phyloP scores from a whole-genome alignment of 2,329 filamentous ascomycete species.

The Fonsecaea nubica region DNA sequence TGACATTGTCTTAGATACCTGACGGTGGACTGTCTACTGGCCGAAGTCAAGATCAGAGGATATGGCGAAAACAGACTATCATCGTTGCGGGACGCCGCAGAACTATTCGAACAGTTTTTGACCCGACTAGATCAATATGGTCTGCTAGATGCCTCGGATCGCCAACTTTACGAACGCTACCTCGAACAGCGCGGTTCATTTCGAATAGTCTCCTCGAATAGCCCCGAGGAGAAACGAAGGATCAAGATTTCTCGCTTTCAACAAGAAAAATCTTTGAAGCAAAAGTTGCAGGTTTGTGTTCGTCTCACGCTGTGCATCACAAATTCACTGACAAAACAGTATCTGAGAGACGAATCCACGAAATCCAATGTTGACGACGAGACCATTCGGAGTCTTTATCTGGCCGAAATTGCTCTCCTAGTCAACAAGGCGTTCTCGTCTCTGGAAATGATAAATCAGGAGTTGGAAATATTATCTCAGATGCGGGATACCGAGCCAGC shows the following conservation, averaged over 20 bases:
- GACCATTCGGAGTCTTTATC: constrained; percentile 76
- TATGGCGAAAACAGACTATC: constrained; percentile 69
- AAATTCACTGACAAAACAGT: constrained; percentile 27
- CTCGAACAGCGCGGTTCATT: constrained; percentile 74
- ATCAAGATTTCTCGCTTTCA: constrained; percentile 86
- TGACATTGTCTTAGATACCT: constrained; percentile 64
- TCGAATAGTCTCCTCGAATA: constrained; percentile 69
- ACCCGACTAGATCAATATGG: constrained; percentile 78
- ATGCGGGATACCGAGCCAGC: constrained; percentile 65
- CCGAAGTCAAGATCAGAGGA: constrained; percentile 74
- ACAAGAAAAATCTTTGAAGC: constrained; percentile 83
- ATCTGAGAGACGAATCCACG: constrained; percentile 31
- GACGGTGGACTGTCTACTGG: constrained; percentile 76
- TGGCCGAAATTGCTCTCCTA: constrained; percentile 75
- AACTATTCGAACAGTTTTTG: constrained; percentile 79
- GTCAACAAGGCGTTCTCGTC: constrained; percentile 82
- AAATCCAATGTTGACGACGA: constrained; percentile 70
- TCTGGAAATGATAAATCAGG: constrained; percentile 84
- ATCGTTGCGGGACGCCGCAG: constrained; percentile 68
- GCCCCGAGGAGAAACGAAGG: constrained; percentile 74
- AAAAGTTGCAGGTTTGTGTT: constrained; percentile 72
- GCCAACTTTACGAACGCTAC: constrained; percentile 74
- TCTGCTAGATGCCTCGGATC: constrained; percentile 69
- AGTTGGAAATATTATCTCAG: constrained; percentile 79
- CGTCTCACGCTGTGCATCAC: constrained; percentile 43